Evolutionary conservation across 2,329 filamentous ascomycete genomes (phyloP).

Genomic region (Rutstroemia sp.): DNA sequence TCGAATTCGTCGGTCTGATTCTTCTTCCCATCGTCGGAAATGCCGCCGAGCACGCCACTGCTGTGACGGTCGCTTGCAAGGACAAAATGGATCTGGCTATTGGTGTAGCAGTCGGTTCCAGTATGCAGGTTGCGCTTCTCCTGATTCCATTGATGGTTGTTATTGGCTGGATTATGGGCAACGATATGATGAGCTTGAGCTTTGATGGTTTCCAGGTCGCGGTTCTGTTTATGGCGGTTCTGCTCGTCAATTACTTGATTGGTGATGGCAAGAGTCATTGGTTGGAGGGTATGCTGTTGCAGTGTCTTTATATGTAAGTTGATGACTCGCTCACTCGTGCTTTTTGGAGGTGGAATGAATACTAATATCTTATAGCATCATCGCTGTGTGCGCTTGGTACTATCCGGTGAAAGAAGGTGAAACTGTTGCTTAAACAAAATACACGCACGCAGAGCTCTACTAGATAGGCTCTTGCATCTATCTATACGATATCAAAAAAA

Average conservation of each 20-base stretch:
- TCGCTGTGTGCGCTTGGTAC: slow-evolving; percentile 20
- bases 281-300: slow-evolving; percentile 27
- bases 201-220: slow-evolving; percentile 83
- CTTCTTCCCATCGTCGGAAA: slow-evolving; percentile 77
- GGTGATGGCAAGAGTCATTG: slow-evolving; percentile 54
- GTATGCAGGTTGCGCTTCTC: slow-evolving; percentile 75
- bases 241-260: slow-evolving; percentile 82
- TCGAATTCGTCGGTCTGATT: slow-evolving; percentile 74
- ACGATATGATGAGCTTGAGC: slow-evolving; percentile 59
- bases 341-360: not conserved
- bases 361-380: slow-evolving; percentile 11
- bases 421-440: not conserved
- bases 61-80: slow-evolving; percentile 69
- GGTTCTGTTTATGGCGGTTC: slow-evolving; percentile 72
- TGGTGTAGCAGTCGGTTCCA: slow-evolving; percentile 74
- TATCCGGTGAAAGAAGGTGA: slow-evolving; percentile 9
- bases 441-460: not conserved
- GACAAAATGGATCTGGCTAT: slow-evolving; percentile 73
- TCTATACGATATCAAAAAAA: too few species aligned
- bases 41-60: slow-evolving; percentile 32
- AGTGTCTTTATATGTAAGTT: slow-evolving; percentile 27
- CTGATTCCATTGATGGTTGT: slow-evolving; percentile 76
- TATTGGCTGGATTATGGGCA: slow-evolving; percentile 66
- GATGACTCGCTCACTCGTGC: not conserved
- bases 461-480: too few species aligned